Conservation (phyloP, 202 grass and related monocot genomes). For the Saccharum hybrid region DNA sequence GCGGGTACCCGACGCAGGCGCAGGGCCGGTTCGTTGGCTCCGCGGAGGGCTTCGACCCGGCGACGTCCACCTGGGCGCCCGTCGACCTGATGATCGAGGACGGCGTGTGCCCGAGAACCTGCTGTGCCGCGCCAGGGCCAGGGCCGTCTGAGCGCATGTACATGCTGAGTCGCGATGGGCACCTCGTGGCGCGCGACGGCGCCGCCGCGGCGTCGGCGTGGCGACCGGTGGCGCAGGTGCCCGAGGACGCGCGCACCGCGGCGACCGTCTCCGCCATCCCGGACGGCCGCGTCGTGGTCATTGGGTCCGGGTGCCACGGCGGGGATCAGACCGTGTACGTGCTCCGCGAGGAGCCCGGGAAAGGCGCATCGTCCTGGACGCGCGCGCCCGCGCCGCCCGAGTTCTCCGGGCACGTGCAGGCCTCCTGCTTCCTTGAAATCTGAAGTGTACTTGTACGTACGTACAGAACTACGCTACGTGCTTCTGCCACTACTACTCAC, state of each 20-base stretch:
- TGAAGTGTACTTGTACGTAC: no score
- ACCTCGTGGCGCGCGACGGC: conserved; percentile 51
- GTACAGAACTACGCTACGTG: neutral
- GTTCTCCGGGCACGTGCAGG: conserved; percentile 80
- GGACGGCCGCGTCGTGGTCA: conserved; percentile 52
- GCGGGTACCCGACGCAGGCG: conserved; percentile 78
- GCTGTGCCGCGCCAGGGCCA: conserved; percentile 39
- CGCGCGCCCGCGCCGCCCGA: conserved; percentile 50
- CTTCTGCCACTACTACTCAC: neutral
- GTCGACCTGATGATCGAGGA: conserved; percentile 49
- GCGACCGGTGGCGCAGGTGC: conserved; percentile 59
- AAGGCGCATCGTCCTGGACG: conserved; percentile 51
- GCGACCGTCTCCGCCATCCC: conserved; percentile 39
- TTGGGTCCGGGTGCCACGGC: conserved; percentile 66
- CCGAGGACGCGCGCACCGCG: conserved; percentile 63
- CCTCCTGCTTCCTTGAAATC: conserved; percentile 61
- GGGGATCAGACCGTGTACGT: conserved; percentile 59
- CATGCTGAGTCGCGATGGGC: conserved; percentile 55
- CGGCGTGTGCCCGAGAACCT: conserved; percentile 53
- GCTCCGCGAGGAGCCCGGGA: conserved; percentile 45
- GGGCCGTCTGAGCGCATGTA: conserved; percentile 43
- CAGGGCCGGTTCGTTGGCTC: conserved; percentile 74
- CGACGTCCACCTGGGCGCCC: conserved; percentile 41
- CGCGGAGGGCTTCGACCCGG: conserved; percentile 63
- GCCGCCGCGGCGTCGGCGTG: conserved; percentile 33